Conservation (phyloP, 495 filamentous ascomycete species). For the Xylaria longipes region DNA sequence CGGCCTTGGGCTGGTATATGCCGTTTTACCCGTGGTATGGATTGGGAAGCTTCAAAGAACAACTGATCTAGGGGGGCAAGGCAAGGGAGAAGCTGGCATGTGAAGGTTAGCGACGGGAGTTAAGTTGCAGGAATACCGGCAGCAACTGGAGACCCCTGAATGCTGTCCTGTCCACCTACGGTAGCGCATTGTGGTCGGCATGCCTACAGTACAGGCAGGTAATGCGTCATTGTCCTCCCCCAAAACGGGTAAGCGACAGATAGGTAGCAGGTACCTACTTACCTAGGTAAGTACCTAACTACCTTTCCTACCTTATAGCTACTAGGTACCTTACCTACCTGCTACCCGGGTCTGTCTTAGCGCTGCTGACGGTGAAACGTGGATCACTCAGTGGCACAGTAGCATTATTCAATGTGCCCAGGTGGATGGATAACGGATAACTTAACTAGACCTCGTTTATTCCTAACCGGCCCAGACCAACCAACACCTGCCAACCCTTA, state of each 20-base stretch:
- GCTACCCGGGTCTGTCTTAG: not conserved
- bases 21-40: constrained; percentile 4
- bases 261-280: not conserved
- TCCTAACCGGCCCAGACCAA: not conserved
- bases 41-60: not conserved
- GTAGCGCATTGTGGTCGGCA: not conserved
- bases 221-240: constrained; percentile 14
- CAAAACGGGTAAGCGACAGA: not conserved
- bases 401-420: too few species aligned
- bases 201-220: not conserved
- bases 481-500: not conserved
- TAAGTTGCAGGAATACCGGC: not conserved
- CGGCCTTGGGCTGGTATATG: not conserved
- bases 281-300: too few species aligned
- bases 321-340: too few species aligned
- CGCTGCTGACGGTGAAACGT: not conserved
- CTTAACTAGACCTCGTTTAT: not conserved
- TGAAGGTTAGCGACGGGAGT: constrained; percentile 9
- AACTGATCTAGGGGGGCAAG: too few species aligned
- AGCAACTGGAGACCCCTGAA: not conserved
- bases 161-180: not conserved
- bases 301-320: too few species aligned
- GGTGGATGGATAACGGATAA: not conserved
- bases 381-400: not conserved
- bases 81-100: not conserved